A percentile compares a stretch with the other conserved stretches of the same genome.
Conservation (phyloP, 2,329 filamentous ascomycete species). For the Blastomyces percursus region DNA sequence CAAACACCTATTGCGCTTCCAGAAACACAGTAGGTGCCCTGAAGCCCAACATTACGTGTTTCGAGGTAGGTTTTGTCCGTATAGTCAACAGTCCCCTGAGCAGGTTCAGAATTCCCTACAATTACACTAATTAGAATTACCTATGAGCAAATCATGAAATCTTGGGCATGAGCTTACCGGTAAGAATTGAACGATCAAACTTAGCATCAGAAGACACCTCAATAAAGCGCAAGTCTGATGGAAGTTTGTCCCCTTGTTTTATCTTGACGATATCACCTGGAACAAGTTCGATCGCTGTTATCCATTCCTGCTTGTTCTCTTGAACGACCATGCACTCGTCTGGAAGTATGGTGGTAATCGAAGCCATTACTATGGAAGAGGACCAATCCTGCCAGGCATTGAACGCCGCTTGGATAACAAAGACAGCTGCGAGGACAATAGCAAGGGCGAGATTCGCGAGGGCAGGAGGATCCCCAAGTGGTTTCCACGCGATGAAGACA, state of each 20-base stretch:
- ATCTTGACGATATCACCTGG: constrained; percentile 60
- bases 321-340: constrained; percentile 57
- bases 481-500: constrained; percentile 67
- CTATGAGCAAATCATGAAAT: background rate
- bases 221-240: constrained; percentile 61
- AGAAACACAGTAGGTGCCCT: constrained; percentile 67
- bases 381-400: constrained; percentile 66
- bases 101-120: constrained; percentile 53
- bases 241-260: constrained; percentile 61
- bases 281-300: constrained; percentile 51
- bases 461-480: constrained; percentile 60
- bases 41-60: constrained; percentile 62
- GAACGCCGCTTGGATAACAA: constrained; percentile 58
- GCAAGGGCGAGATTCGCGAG: constrained; percentile 60
- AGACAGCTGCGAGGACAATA: constrained; percentile 61
- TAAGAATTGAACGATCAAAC: constrained; percentile 64
- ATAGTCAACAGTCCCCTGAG: constrained; percentile 53
- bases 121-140: background rate
- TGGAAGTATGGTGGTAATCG: constrained; percentile 70
- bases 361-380: constrained; percentile 64
- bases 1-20: constrained; percentile 57
- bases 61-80: constrained; percentile 66
- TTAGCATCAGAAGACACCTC: constrained; percentile 58
- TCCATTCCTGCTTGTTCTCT: constrained; percentile 42
- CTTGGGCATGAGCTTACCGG: constrained; percentile 35